Base-by-base conservation (phyloP, 148 eudicot species). In the Simmondsia chinensis region DNA sequence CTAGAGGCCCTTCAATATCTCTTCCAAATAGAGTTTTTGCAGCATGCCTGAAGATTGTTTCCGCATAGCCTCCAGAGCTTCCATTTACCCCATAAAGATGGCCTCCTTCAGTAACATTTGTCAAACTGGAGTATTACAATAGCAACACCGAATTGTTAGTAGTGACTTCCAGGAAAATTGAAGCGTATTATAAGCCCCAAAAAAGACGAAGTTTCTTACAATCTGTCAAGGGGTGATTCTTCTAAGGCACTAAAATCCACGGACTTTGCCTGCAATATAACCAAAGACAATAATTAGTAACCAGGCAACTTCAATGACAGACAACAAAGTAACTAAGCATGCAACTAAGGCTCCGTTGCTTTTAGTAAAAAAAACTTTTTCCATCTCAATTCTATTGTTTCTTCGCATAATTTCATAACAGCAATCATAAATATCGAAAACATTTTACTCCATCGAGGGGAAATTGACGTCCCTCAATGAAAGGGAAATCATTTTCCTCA, bases 41-140 rank as follows among this genome's bases (percentile, higher is more conserved):
- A 22, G 94, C 78, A 68, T 86, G 54, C 29, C 78, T 82, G 26
- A 77, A 86, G 15, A 80, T 67, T 19, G 80, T 80, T 52, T 86
- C 96, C 43, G 96, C 96, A 63, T 82, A 93, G 36, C 99, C 99
- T 46, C 99, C 99, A 29, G 99, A 93, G 61, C 96, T 65, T 53
- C 99, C 99, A 37, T 45, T 54, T 46, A 82, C 89, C 30, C 95
- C 96, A 57, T 64, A 86, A 47, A 86, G 86, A 48, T 70, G 41
- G 37, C 78, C 99, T 23, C 70, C 89, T 51, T 85, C 95, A 12
- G 76, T 74, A 57, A 85, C 73, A 69, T 82, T 91, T 54, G 94
- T 70, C 57, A 82, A 50, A 61, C 99, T 91, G 65, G 27, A 43
- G 46, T 27, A 20, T 33, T 17, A 42, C 19, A 9, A 50, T 18